Conservation (phyloP, 164 flowering plant genomes). For the Annona squamosa region DNA sequence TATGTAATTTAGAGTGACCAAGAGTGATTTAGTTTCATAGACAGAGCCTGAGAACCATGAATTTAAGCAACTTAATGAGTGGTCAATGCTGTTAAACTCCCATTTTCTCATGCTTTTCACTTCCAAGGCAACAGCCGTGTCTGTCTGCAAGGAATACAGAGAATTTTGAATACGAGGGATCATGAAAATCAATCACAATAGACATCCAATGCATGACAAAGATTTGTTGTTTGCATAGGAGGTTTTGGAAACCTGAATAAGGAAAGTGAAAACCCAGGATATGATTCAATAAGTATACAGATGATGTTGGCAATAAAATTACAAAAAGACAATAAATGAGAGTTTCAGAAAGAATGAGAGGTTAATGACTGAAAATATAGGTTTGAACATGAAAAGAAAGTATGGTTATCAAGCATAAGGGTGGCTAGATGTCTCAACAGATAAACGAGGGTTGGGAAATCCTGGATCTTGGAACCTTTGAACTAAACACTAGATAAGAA, state of each 20-base stretch:
- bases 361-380: too few relatives aligned
- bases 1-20: background rate
- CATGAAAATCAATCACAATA: background rate
- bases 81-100: conserved; percentile 23
- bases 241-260: background rate
- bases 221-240: background rate
- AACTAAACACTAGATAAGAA: too few relatives aligned
- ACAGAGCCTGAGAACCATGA: conserved; percentile 27
- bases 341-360: too few relatives aligned
- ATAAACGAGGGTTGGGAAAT: too few relatives aligned
- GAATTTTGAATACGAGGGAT: background rate
- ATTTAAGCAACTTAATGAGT: conserved; percentile 17
- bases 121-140: conserved; percentile 29
- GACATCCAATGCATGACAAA: background rate
- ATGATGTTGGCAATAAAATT: too few relatives aligned
- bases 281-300: too few relatives aligned
- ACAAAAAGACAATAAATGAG: too few relatives aligned
- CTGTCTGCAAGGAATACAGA: conserved; percentile 19
- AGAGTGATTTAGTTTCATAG: conserved; percentile 11
- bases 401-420: too few relatives aligned
- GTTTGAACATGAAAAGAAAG: too few relatives aligned
- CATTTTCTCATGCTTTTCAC: conserved; percentile 28
- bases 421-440: too few relatives aligned
- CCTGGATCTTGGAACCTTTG: too few relatives aligned
- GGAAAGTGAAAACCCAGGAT: too few relatives aligned